Base-by-base conservation (phyloP, 495 filamentous ascomycete species). In the Echria macrotheca region DNA sequence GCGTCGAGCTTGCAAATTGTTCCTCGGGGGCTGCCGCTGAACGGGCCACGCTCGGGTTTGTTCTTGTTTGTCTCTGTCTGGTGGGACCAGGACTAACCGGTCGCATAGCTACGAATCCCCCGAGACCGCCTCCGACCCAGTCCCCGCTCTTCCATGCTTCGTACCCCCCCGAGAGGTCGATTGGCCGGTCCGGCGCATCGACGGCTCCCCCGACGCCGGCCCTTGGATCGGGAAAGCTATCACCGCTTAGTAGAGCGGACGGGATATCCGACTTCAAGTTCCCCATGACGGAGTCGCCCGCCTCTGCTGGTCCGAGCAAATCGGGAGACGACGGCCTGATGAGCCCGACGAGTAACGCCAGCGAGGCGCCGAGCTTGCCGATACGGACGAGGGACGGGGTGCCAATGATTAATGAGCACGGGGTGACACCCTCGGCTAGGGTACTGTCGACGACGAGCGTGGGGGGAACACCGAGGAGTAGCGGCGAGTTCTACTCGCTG, bases 401-500 rank as follows among this genome's bases (percentile, higher is more conserved):
- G 42, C 70, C 69, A 18, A 69, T 56, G 12, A 72, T 73, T 33
- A 69, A 75, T 9, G 76, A 81, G 32, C 79, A 83, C 29, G 60
- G 80, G 35, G 71, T 76, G 14, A 77, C 79, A 15, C 68, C 84
- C n/a, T 58, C 68, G 23, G 78, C 88, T 12, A 75, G 84, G 40
- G 78, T 94, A 18, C 70, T 94, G 31, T 87, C 89, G 19, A 79
- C 82, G 22, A 79, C 81, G 19, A 91, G 86, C 52, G 71, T 78
- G 55, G 69, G 67, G 28, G 73, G 83, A 44, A 83, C 87, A 37
- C 85, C 87, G 19, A 72, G 94, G 59, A 96, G 89, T 57, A 97
- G 94, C 63, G 86, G 85, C 44, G 93, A 98, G 56, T 94, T 96
- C 54, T 96, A 94, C 63, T 90, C 90, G 3, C 69, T 88, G 52